These are phyloP conservation scores for Aspergillus sergii DNA, from an alignment of 2,329 filamentous ascomycete genomes.

Conservation along the genomic window DNA sequence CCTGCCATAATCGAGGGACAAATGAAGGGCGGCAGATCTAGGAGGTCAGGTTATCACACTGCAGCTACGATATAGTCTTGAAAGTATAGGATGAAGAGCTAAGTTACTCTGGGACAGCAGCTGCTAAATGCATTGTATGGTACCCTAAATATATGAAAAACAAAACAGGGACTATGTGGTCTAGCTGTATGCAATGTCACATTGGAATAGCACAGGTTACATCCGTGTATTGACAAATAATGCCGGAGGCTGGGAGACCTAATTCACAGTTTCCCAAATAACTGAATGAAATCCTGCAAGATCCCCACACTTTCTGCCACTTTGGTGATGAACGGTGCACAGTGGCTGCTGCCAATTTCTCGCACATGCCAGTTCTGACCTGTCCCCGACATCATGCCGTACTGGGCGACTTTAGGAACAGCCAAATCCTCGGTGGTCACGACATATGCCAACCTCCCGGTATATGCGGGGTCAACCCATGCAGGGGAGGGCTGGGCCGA, in stretches of 20 bases:
- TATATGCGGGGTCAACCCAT: conserved; percentile 26
- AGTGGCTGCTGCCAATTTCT: conserved; percentile 19
- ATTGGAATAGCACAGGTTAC: neutral
- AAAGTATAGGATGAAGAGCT: neutral
- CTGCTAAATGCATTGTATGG: too few species aligned
- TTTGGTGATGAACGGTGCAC: conserved; percentile 17
- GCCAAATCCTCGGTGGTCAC: conserved; percentile 24
- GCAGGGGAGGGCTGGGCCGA: conserved; percentile 27
- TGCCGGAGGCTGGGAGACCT: neutral
- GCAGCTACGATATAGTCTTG: neutral
- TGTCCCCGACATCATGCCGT: conserved; percentile 27
- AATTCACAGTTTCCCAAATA: neutral
- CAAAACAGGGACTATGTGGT: neutral
- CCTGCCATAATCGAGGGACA: too few species aligned
- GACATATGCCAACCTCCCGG: conserved; percentile 25
- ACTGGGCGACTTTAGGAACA: conserved; percentile 26
- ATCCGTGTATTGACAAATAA: neutral
- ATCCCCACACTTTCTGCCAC: neutral
- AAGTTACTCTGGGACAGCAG: neutral
- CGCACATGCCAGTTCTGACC: conserved; percentile 24
- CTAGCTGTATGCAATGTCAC: neutral
- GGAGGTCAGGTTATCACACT: neutral
- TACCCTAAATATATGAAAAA: neutral
- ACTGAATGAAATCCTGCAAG: neutral
- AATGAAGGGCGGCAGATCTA: neutral